These are phyloP conservation scores for Suhomyces choctaworum DNA, from an alignment of 1,139 yeast species.

Conservation along the genomic window DNA sequence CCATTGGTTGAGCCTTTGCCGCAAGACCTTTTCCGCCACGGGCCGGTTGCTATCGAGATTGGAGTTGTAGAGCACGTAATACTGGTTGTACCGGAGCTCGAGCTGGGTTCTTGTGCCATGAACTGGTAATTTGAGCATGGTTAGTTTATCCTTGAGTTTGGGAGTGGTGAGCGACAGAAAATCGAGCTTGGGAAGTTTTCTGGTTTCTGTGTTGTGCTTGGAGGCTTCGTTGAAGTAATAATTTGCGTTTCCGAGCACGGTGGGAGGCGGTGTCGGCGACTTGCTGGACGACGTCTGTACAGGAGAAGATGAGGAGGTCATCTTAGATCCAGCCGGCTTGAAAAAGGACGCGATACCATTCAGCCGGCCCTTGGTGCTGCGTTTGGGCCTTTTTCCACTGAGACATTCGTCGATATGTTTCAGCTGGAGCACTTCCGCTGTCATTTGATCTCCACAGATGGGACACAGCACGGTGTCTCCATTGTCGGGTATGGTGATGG, in stretches of 20 bases:
- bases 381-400: conserved; percentile 25
- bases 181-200: conserved; percentile 59
- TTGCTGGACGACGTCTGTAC: conserved; percentile 1
- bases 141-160: conserved; percentile 61
- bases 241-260: conserved; percentile 24
- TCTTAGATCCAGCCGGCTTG: conserved; percentile 16
- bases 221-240: conserved; percentile 35
- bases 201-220: conserved; percentile 27
- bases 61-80: conserved; percentile 77
- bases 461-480: conserved; percentile 61
- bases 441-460: conserved; percentile 58
- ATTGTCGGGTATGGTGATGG: conserved; percentile 16
- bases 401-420: conserved; percentile 75
- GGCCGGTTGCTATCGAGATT: conserved; percentile 79
- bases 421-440: conserved; percentile 58
- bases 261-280: conserved; percentile 6
- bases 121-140: conserved; percentile 55
- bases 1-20: conserved; percentile 66
- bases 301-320: not conserved
- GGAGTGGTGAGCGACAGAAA: conserved; percentile 58
- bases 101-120: conserved; percentile 64
- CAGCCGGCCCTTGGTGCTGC: conserved; percentile 2
- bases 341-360: conserved; percentile 39
- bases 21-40: conserved; percentile 52
- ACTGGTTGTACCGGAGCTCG: conserved; percentile 75